Conservation (phyloP, 352 stramenopile genomes). For the Phytopythium kandeliae region DNA sequence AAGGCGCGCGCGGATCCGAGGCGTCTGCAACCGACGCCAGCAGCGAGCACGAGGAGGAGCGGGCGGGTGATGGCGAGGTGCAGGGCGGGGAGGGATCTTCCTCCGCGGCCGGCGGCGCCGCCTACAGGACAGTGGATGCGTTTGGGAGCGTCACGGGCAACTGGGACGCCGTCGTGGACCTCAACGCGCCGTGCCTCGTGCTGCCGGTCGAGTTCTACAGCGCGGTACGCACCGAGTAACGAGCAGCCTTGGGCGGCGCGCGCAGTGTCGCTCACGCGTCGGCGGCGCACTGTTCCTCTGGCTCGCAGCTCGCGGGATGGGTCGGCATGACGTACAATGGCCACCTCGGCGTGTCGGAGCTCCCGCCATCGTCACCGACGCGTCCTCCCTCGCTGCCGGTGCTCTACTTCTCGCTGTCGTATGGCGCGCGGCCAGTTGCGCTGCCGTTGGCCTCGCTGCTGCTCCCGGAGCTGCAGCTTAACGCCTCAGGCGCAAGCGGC, state of each 20-base stretch:
- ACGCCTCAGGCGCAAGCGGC: neutral
- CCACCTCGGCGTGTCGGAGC: slow-evolving; percentile 36
- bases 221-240: slow-evolving; percentile 28
- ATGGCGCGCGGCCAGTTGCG: slow-evolving; percentile 18
- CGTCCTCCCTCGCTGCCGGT: slow-evolving; percentile 19
- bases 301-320: slow-evolving; percentile 43
- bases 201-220: slow-evolving; percentile 64
- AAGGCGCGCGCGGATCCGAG: neutral
- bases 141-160: slow-evolving; percentile 51
- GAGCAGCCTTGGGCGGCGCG: too few species aligned
- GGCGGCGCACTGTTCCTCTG: too few species aligned
- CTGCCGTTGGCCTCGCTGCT: slow-evolving; percentile 43
- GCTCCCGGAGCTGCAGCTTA: slow-evolving; percentile 22
- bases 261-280: neutral
- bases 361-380: slow-evolving; percentile 6
- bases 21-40: neutral
- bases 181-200: slow-evolving; percentile 49
- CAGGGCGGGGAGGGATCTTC: neutral
- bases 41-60: slow-evolving; percentile 8
- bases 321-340: slow-evolving; percentile 39
- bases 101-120: too few species aligned
- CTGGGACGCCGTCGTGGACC: slow-evolving; percentile 57
- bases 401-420: slow-evolving; percentile 41
- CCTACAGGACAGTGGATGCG: slow-evolving; percentile 13
- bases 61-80: neutral